Evolutionary conservation across 2,329 filamentous ascomycete genomes (phyloP).

Genomic region (Dothistroma septosporum): DNA sequence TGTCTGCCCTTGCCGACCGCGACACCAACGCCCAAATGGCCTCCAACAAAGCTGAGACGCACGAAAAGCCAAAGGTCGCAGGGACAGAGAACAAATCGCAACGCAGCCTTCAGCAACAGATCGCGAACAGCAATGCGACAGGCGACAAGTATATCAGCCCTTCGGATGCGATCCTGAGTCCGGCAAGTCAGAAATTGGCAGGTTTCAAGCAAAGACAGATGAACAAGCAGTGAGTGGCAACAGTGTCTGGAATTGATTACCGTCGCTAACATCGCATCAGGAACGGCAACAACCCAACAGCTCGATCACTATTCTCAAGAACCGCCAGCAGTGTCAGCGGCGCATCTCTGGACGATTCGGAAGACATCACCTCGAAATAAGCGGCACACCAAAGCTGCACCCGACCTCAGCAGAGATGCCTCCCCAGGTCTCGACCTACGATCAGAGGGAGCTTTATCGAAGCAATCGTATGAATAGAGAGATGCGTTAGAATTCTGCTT

Average conservation of each 20-base stretch:
- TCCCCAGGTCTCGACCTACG: background rate
- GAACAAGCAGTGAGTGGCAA: constrained; percentile 52
- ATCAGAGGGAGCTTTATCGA: background rate
- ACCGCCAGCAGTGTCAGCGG: constrained; percentile 19
- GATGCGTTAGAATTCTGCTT: background rate
- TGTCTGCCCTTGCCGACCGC: constrained; percentile 24
- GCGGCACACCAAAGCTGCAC: background rate
- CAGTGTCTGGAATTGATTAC: background rate
- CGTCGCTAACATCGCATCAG: background rate
- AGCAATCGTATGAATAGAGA: background rate
- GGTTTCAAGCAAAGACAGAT: constrained; percentile 77
- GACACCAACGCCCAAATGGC: constrained; percentile 26
- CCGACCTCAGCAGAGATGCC: background rate
- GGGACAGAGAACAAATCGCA: constrained; percentile 22
- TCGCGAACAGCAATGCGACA: constrained; percentile 11
- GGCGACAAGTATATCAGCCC: constrained; percentile 67
- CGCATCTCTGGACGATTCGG: constrained; percentile 17
- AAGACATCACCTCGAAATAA: constrained; percentile 17
- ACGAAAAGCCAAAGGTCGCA: constrained; percentile 8
- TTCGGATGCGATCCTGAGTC: constrained; percentile 85
- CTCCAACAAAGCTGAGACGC: constrained; percentile 9
- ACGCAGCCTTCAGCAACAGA: constrained; percentile 18
- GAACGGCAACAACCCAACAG: constrained; percentile 20
- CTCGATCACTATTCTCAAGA: constrained; percentile 23
- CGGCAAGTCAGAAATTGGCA: constrained; percentile 76